Base-by-base conservation (phyloP, 345 rosid genomes). In the Linum lewisii region DNA sequence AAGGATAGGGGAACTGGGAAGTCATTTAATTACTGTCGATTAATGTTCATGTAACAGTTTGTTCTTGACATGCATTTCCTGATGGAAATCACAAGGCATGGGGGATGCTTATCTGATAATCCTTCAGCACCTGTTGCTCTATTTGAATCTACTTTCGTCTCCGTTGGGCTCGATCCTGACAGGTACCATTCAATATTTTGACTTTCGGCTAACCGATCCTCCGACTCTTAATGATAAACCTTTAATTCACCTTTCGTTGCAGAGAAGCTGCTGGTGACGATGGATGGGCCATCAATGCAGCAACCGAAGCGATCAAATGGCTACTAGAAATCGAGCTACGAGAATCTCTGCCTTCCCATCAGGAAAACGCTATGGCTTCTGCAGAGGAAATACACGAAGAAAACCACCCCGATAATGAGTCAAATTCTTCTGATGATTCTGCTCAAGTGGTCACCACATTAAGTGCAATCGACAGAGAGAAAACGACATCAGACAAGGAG, bases 51-150 rank as follows among this genome's bases (percentile, higher is more conserved):
- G 24, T n/a, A 60, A 58, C 74, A 78, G 79, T 76, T 82, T 63
- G 71, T 77, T 53, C 55, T 80, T 72, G 87, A 78, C 54, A 37
- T 73, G 55, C 69, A 78, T 72, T 84, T 84, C 66, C 72, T 82
- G 24, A 60, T 37, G 60, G 83, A 78, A 70, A 71, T 77, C 4
- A 64, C 76, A 9, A 74, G 37, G 49, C 59, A 45, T 21, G 82
- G 75, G 38, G 78, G 75, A 62, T 84, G 75, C 77, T 84, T 80
- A 63, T 60, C 68, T 10, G 45, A 74, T 22, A 50, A 64, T 15
- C 81, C 86, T 50, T 20, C 63, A 53, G 65, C 66, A 68, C 79
- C 76, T 52, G 60, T 7, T 24, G 52, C 47, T 29, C 79, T 76
- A 10, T 52, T 73, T 69, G 70, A 68, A 29, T 75, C 85, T 34